phyloP scores from a whole-genome alignment of 306 rosid species.

The Dalbergia oliveri region DNA sequence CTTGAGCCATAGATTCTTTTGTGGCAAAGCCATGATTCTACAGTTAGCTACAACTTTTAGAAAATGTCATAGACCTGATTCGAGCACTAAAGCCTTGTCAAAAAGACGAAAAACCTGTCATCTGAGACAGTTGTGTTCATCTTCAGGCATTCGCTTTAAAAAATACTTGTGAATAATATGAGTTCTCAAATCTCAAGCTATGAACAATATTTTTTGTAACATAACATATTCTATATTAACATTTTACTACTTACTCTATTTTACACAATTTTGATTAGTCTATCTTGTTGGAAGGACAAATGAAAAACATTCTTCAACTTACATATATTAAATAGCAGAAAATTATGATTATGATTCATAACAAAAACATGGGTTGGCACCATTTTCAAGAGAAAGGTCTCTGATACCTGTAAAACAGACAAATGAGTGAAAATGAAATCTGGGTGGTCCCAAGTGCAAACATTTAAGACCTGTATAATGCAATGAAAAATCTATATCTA shows the following conservation, averaged over 20 bases:
- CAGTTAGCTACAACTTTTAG: conserved; percentile 18
- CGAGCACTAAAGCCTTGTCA: not conserved
- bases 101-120: not conserved
- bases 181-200: not conserved
- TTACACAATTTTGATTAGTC: not conserved
- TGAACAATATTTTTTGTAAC: not conserved
- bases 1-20: conserved; percentile 34
- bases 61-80: conserved; percentile 29
- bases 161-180: not conserved
- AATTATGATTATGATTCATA: not conserved
- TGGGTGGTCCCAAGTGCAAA: conserved; percentile 47
- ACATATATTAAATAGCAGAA: not conserved
- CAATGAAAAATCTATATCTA: conserved; percentile 37
- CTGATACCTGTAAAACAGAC: conserved; percentile 17
- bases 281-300: not conserved
- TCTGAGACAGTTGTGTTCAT: not conserved
- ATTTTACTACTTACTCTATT: not conserved
- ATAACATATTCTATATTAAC: not conserved
- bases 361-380: not conserved
- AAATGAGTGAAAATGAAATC: conserved; percentile 25
- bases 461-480: conserved; percentile 13
- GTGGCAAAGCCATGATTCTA: conserved; percentile 34
- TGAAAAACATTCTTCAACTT: not conserved
- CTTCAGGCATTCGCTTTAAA: not conserved
- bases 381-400: conserved; percentile 1